Base-by-base conservation (phyloP, 192 early-diverging fungal genomes). In the Coemansia sp. region DNA sequence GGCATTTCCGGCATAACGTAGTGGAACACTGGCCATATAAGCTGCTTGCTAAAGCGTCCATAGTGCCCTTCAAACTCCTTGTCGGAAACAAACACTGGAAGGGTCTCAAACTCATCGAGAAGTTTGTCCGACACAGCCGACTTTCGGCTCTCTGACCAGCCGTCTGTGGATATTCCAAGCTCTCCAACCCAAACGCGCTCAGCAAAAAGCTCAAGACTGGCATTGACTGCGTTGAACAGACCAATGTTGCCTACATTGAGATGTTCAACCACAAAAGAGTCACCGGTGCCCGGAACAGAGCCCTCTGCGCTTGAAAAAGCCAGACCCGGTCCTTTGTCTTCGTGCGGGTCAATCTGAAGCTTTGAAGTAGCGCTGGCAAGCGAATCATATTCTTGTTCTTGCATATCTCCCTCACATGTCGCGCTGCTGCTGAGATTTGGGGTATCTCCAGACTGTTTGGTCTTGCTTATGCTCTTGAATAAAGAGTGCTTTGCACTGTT, bases 11-110 rank as follows among this genome's bases (percentile, higher is more conserved):
- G 90, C 65, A 96, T 83, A 54, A 96, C 91, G 74, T 98, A 98
- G 80, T 98, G 96, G 70, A 98, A 95, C n/a, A 90, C 90, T 10
- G 94, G 95, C 96, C 96, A 98, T 10, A 98, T 86, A 37, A 96
- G 87, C 92, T 98, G 96, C 74, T 97, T 97, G 85, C 96, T 95
- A 64, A 95, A 97, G 72, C 89, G 88, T 64, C 92, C 88, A 71
- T 98, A 98, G 78, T 96, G 95, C 25, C 94, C 94, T 51, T 96
- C 93, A 74, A 94, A 86, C 65, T 95, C 89, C 14, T 85, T 75
- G 65, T 95, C 90, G 19, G 87, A 84, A 25, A 92, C 79, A 81
- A 92, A 92, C 20, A 98, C 94, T 1, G 94, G 91, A 61, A 90
- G 79, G 7, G 88, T 90, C 64, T 90, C 76, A 64, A 90, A 77